Conservation (phyloP, 1,284 basidiomycete species). For the Leccinum subrobustum region DNA sequence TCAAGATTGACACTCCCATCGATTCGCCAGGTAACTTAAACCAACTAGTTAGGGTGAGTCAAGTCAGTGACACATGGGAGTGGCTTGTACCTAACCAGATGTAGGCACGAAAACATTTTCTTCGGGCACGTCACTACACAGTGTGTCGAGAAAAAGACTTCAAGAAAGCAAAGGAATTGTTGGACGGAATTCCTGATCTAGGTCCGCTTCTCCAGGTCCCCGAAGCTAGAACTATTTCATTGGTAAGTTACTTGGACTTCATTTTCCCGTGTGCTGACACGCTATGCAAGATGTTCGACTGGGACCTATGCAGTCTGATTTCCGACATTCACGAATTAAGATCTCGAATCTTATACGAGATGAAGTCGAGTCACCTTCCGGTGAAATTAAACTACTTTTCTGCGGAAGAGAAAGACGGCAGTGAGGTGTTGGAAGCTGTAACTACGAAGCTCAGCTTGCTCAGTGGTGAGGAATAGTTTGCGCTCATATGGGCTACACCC, state of each 20-base stretch:
- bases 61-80: not conserved
- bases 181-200: too few species aligned
- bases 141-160: too few species aligned
- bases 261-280: not conserved
- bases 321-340: slow-evolving; percentile 9
- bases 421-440: slow-evolving; percentile 3
- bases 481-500: not conserved
- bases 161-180: too few species aligned
- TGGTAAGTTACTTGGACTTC: not conserved
- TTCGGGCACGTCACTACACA: too few species aligned
- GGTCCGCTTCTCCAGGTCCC: too few species aligned
- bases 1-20: not conserved
- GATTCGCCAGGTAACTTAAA: not conserved
- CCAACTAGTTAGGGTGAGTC: slow-evolving; percentile 1
- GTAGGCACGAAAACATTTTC: too few species aligned
- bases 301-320: not conserved
- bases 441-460: slow-evolving; percentile 2
- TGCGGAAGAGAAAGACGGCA: not conserved
- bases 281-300: slow-evolving; percentile 11
- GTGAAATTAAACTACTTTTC: not conserved
- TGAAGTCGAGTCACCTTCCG: not conserved
- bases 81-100: too few species aligned
- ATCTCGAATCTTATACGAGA: slow-evolving; percentile 2
- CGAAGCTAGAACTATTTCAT: too few species aligned
- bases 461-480: slow-evolving; percentile 5